Base-by-base conservation (phyloP, 345 rosid species). In the Turnera subulata region DNA sequence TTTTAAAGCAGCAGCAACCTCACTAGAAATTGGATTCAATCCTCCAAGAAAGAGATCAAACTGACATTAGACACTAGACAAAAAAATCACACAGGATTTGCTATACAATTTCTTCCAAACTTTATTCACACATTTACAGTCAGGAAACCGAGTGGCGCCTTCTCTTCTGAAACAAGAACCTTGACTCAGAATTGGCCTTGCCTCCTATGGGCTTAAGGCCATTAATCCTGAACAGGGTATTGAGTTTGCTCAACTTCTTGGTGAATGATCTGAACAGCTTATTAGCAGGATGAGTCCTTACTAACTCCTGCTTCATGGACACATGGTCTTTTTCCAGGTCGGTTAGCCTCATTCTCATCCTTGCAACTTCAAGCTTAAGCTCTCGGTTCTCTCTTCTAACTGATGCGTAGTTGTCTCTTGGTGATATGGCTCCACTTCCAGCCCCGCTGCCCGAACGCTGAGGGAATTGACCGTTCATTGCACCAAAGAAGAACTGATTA, bases 301-400 rank as follows among this genome's bases (percentile, higher is more conserved):
- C 89, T 6, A 93, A 78, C 73, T 84, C 97, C 64, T 89, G 99
- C 70, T 89, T 93, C 80, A 93, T 93, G 8, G 94, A 76, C 8
- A 85, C 91, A n/a, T 89, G 99, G 57, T 89, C 96, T 51, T 89
- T 89, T 68, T 93, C 99, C 14, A 93, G 69, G 75, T 93, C 99
- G 8, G 99, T 93, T 46, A 93, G 75, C 71, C 99, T 78, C 99
- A 93, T 89, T 66, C 97, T 89, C 99, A 93, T 93, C 56, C 97
- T 89, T 32, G 99, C 88, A 13, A 93, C 99, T 73, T 93, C 99
- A 26, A 93, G 97, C 70, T 89, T 93, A 60, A 93, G 71, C 67
- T 93, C 99, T 44, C 95, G 70, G 77, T 93, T 93, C 85, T 93
- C 99, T 75, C 97, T 76, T 69, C 99, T 78, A 49, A 93, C 97